Base-by-base conservation (phyloP, 257 asterid genomes). In the Lycium ferocissimum region DNA sequence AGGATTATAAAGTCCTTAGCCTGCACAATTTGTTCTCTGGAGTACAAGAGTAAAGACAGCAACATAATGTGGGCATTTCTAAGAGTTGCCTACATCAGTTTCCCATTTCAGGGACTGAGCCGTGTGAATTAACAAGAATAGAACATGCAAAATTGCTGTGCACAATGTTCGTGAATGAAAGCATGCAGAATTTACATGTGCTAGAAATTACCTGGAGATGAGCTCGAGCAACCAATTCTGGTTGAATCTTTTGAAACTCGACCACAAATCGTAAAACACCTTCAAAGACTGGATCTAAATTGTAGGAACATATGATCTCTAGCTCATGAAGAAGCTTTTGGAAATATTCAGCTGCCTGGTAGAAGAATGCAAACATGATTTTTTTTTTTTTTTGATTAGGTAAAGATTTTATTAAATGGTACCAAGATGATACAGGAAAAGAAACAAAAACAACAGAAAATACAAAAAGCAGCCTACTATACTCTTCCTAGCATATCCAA, bases 271-370 rank as follows among this genome's bases (percentile, higher is more conserved):
- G 94, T 91, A 97, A 85, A 87, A 92, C 91, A 79, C 87, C 88
- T 90, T 97, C 98, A 88, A 92, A 91, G 83, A 83, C 86, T 26
- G 98, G 94, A 85, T 95, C 97, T 95, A 92, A 81, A 63, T 93
- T 84, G 88, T 87, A 89, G 90, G 94, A 93, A 90, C 98, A 94
- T 88, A 97, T 59, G 83, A 92, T 88, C 53, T 95, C 90, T 85
- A 97, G 91, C 91, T 97, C 99, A 87, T 88, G 95, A 83, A 97
- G 98, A 91, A 97, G 99, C 95, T 97, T 97, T 92, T 91, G 93
- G 89, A 97, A 97, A 90, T 97, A 97, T 85, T 88, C 88, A 85
- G 95, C 89, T 15, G 99, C 99, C 99, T 97, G 95, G 67, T 57
- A 83, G 79, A 86, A 87, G 85, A 81, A 84, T 87, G 81, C 73